Conservation (phyloP, 192 early-diverging fungal species). For the Backusella mclennaniae region DNA sequence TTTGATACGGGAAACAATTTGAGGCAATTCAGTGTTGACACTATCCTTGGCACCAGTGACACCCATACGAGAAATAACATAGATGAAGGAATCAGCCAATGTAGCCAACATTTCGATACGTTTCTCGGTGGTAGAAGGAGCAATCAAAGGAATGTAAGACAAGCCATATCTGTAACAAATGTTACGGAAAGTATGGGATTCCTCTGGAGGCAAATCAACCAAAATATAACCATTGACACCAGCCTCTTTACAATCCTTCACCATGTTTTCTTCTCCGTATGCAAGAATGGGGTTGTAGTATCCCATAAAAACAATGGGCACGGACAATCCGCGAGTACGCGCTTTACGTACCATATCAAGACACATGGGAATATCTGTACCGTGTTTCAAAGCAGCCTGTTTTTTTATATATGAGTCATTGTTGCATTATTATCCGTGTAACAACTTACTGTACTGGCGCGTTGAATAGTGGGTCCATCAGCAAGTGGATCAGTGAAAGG, state of each 20-base stretch:
- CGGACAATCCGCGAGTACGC: constrained; percentile 75
- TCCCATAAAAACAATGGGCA: constrained; percentile 97
- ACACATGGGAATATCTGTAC: constrained; percentile 78
- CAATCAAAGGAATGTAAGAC: constrained; percentile 53
- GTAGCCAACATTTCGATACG: constrained; percentile 77
- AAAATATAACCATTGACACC: constrained; percentile 96
- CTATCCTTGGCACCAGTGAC: constrained; percentile 83
- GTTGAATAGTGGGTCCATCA: constrained; percentile 97
- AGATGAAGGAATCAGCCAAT: constrained; percentile 92
- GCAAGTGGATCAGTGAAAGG: constrained; percentile 98
- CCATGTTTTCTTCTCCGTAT: constrained; percentile 89
- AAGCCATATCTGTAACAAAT: constrained; percentile 62
- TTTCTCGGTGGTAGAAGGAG: constrained; percentile 87
- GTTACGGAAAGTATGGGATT: constrained; percentile 82
- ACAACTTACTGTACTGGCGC: constrained; percentile 68
- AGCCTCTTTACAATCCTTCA: constrained; percentile 77
- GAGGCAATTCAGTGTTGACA: constrained; percentile 68
- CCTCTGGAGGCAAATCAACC: constrained; percentile 97
- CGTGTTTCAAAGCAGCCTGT: constrained; percentile 76
- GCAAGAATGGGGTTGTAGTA: constrained; percentile 98
- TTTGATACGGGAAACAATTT: constrained; percentile 75
- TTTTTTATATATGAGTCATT: constrained; percentile 17
- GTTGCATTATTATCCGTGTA: neutral
- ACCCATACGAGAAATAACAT: constrained; percentile 91
- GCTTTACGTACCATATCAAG: constrained; percentile 79